Base-by-base conservation (phyloP, 2,329 filamentous ascomycete genomes). In the Xylaria polymorpha region DNA sequence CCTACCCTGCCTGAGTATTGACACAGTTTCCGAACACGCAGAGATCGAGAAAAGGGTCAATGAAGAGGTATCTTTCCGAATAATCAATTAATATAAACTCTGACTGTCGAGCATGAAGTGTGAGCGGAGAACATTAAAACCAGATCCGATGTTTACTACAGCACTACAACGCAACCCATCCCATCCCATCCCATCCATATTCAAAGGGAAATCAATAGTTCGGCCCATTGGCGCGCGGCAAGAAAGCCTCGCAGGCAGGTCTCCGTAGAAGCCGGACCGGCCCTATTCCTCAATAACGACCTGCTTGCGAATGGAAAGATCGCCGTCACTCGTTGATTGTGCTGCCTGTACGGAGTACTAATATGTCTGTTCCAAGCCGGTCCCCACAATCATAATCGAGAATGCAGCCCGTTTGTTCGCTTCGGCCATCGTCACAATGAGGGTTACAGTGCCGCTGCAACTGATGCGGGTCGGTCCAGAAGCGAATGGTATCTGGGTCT, bases 401-500 rank as follows among this genome's bases (percentile, higher is more conserved):
- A 61, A 58, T 65, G 39, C 58, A 44, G 65, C 65, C 44, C 29
- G 48, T 51, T 68, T 56, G 61, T 51, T 63, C 66, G 66, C 61
- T 68, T 68, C 51, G 58, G 39, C 35, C 35, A 51, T 53, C 57
- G 50, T 66, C 65, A 62, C 64, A 59, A 58, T 46, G 46, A 71
- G 61, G 67, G 71, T 72, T 72, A 32, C 67, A 73, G 57, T 72
- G 69, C 71, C 44, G 65, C 63, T 70, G 65, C 66, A 59, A 61
- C 65, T 61, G 35, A 64, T 62, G 55, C 50, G 63, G 53, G 41
- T 57, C 43, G 61, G 46, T 68, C 61, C 55, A 60, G 37, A 66
- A 56, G 46, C 64, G 43, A 60, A 41, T 39, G 37, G 41, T 46
- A 29, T 39, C 37, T 41, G 58, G 46, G 55, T 56, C 63, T 67